Evolutionary conservation across 306 rosid species (phyloP).

Genomic region (Malus fusca): DNA sequence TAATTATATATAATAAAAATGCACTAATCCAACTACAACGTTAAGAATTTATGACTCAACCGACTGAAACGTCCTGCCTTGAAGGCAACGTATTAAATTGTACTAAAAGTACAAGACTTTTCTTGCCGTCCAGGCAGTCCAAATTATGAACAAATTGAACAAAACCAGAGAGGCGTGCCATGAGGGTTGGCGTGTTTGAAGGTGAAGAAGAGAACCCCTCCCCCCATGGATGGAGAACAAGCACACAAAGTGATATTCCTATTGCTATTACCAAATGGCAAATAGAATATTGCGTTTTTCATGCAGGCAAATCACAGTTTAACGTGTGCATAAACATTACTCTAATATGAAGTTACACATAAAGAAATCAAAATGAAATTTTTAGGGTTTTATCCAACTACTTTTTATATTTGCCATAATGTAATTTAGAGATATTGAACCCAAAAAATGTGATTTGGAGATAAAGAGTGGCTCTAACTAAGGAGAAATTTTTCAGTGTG

Average conservation of each 20-base stretch:
- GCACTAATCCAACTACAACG: background rate
- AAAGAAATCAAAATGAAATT: too few relatives aligned
- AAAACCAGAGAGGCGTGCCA: background rate
- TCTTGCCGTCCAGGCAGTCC: conserved; percentile 6
- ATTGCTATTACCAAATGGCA: too few relatives aligned
- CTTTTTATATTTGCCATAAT: background rate
- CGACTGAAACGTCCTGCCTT: background rate
- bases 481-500: too few relatives aligned
- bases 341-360: too few relatives aligned
- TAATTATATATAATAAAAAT: background rate
- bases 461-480: background rate
- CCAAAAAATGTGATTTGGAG: background rate
- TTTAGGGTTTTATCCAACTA: too few relatives aligned
- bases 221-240: background rate
- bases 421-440: background rate
- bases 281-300: too few relatives aligned
- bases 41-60: background rate
- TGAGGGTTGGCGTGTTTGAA: background rate
- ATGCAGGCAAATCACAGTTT: too few relatives aligned
- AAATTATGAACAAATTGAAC: background rate
- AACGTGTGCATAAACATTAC: too few relatives aligned
- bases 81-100: conserved; percentile 5
- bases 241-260: background rate
- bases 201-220: background rate
- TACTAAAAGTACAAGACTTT: background rate